Evolutionary conservation across 2,329 filamentous ascomycete species (phyloP).

Genomic region (Xylariaceae sp.): DNA sequence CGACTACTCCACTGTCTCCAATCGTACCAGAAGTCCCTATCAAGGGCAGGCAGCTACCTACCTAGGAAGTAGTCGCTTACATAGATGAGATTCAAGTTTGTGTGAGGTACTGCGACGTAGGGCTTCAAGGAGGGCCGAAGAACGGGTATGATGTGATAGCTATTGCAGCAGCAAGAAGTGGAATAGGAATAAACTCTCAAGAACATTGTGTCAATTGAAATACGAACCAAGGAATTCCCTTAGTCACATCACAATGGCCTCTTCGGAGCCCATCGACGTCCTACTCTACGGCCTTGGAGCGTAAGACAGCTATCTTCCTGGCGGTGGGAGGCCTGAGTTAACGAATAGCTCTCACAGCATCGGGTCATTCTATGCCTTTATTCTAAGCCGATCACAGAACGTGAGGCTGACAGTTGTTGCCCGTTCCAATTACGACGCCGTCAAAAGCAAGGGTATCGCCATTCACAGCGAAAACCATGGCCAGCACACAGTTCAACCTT

Average conservation of each 20-base stretch:
- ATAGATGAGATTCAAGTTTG: no score
- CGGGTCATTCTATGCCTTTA: slow-evolving; percentile 54
- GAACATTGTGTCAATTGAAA: no score
- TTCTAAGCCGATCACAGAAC: slow-evolving; percentile 38
- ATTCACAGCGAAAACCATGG: slow-evolving; percentile 53
- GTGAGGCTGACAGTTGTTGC: slow-evolving; percentile 56
- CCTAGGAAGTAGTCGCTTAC: no score
- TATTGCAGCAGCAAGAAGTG: no score
- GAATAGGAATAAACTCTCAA: no score
- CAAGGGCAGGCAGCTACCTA: no score
- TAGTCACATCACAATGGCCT: no score
- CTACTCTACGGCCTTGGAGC: slow-evolving; percentile 51
- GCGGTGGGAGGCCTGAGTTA: background rate
- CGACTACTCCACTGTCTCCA: background rate
- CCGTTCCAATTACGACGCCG: slow-evolving; percentile 55
- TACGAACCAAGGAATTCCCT: no score
- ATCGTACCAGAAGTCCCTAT: background rate
- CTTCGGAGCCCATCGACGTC: slow-evolving; percentile 28
- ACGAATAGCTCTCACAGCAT: slow-evolving; percentile 33
- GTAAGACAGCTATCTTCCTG: slow-evolving; percentile 30
- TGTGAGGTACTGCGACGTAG: no score
- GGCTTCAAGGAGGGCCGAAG: no score
- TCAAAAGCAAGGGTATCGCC: slow-evolving; percentile 47
- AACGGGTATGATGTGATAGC: no score
- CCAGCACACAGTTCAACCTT: slow-evolving; percentile 45